Percentiles rank a stretch among this genome's conserved stretches.
Evolutionary conservation across 2,329 filamentous ascomycete genomes (phyloP).

Genomic region (Sarocladiaceae sp.): DNA sequence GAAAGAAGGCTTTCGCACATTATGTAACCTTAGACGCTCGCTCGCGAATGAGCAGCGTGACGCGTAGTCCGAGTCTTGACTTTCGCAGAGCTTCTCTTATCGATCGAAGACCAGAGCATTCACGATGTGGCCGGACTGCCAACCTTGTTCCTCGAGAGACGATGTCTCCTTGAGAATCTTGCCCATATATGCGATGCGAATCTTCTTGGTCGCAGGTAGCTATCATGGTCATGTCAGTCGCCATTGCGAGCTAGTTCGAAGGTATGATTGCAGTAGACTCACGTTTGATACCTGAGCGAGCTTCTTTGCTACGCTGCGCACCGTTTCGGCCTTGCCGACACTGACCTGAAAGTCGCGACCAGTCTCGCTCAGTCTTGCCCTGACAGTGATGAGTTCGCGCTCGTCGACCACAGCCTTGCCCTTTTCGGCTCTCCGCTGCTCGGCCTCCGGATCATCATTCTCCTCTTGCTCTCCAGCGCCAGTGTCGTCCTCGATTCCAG

Average conservation of each 20-base stretch:
- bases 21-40: no score
- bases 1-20: neutral
- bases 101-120: slow-evolving; percentile 67
- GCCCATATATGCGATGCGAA: slow-evolving; percentile 77
- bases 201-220: slow-evolving; percentile 53
- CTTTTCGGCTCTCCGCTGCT: slow-evolving; percentile 50
- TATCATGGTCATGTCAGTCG: slow-evolving; percentile 22
- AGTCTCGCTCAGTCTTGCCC: slow-evolving; percentile 62
- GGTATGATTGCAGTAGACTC: slow-evolving; percentile 25
- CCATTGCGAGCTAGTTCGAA: slow-evolving; percentile 2
- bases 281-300: slow-evolving; percentile 62
- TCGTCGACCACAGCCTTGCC: slow-evolving; percentile 52
- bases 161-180: slow-evolving; percentile 68
- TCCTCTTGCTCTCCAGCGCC: slow-evolving; percentile 19
- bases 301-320: slow-evolving; percentile 58
- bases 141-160: slow-evolving; percentile 66
- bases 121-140: slow-evolving; percentile 69
- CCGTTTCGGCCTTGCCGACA: slow-evolving; percentile 57
- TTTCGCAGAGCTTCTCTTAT: no score
- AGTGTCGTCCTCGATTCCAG: slow-evolving; percentile 29
- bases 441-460: slow-evolving; percentile 26
- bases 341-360: slow-evolving; percentile 58
- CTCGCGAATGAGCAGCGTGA: no score
- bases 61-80: no score
- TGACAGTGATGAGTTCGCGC: slow-evolving; percentile 52